Base-by-base conservation (phyloP, 371 early-diverging fungal species). In the Rhizopus sp. region DNA sequence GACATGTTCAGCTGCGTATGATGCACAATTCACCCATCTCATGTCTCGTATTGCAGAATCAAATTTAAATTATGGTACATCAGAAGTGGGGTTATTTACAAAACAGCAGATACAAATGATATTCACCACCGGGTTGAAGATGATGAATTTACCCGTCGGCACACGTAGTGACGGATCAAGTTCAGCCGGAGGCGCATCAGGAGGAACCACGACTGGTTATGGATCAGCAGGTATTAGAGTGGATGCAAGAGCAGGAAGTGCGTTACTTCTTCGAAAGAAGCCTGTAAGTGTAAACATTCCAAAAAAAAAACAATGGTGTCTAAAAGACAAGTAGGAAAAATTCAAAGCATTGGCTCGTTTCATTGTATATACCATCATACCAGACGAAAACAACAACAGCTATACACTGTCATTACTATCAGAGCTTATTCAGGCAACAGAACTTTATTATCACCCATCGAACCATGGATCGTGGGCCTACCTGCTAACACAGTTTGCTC, bases 391-490 rank as follows among this genome's bases (percentile, higher is more conserved):
- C 6, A 56, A 64, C 16, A 54, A 53, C 2, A 60, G 68, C 15
- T 69, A 63, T 32, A 71, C 88, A 4, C 59, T 94, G 46, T 63
- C 80, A 29, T 84, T 83, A 40, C 76, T 95, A 42, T 69, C 77
- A 23, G 83, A 88, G 40, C 54, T 94, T 44, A 87, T 95, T 40
- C 92, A 90, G 56, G 92, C 93, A 30, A 84, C 86, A 23, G 96
- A 95, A 70, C 82, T 89, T 0, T 94, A 87, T 57, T 94, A 78
- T 62, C 95, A 96, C 64, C 96, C 96, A 5, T 92, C 93, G 6
- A 96, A 96, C 66, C 75, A 77, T 60, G 96, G 96, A 3, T 58
- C 70, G 35, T 95, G 96, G 95, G 85, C 89, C 7, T 77, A 73
- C 45, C 66, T 66, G 8, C 72, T 94, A 7, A 82, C 90, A 0